Evolutionary conservation across 352 stramenopile genomes (phyloP).

Genomic region (Phytophthora pini): DNA sequence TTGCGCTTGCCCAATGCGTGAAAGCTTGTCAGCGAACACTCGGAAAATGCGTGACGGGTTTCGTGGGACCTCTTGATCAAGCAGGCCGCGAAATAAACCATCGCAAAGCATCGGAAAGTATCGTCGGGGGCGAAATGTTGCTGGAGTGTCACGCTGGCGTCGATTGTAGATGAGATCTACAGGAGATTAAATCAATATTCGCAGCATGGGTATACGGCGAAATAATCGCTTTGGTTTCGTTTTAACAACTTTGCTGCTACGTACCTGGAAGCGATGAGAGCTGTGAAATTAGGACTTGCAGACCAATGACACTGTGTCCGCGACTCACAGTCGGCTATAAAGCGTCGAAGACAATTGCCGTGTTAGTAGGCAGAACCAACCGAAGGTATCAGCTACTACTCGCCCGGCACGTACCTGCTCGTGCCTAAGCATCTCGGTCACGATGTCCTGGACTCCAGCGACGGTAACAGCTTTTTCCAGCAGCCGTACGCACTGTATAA

Average conservation of each 20-base stretch:
- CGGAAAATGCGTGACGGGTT: conserved; percentile 45
- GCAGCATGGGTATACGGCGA: not conserved
- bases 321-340: conserved; percentile 10
- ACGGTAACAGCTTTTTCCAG: conserved; percentile 43
- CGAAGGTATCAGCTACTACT: not conserved
- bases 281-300: conserved; percentile 51
- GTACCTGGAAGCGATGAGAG: conserved; percentile 61
- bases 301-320: conserved; percentile 21
- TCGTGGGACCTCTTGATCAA: not conserved
- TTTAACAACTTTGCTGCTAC: not conserved
- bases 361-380: too few relatives aligned
- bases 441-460: conserved; percentile 35
- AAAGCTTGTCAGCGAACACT: conserved; percentile 68
- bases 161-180: conserved; percentile 76
- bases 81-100: conserved; percentile 43
- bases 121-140: conserved; percentile 47
- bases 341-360: too few relatives aligned
- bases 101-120: conserved; percentile 59
- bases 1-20: conserved; percentile 59
- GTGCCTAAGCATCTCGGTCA: conserved; percentile 47
- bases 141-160: conserved; percentile 46
- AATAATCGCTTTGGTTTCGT: not conserved
- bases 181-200: not conserved
- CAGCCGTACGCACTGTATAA: conserved; percentile 52
- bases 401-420: conserved; percentile 28